phyloP scores from a whole-genome alignment of 495 filamentous ascomycete species.

The Corynascus novoguineensis region DNA sequence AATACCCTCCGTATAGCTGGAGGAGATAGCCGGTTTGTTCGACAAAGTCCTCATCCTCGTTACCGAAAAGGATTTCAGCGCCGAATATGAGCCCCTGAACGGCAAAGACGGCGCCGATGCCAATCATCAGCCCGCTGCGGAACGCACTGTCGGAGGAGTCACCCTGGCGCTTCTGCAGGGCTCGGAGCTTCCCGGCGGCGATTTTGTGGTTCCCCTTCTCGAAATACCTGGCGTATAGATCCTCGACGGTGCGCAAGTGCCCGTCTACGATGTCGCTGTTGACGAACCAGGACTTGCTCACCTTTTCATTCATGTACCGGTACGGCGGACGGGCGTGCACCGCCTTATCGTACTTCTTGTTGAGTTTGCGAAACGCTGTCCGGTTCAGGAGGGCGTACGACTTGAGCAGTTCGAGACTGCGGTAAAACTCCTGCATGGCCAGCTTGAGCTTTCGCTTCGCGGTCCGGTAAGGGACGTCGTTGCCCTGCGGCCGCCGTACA shows the following conservation, averaged over 20 bases:
- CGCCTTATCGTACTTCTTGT: constrained; percentile 96
- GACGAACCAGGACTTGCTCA: constrained; percentile 86
- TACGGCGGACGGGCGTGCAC: constrained; percentile 68
- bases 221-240: constrained; percentile 89
- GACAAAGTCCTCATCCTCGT: constrained; percentile 41
- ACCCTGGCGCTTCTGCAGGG: constrained; percentile 53
- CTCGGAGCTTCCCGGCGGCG: constrained; percentile 76
- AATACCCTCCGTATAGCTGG: constrained; percentile 82
- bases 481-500: constrained; percentile 49
- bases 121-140: constrained; percentile 73
- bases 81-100: constrained; percentile 70
- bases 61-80: constrained; percentile 46
- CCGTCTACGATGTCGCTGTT: constrained; percentile 74
- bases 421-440: constrained; percentile 87
- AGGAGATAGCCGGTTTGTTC: constrained; percentile 67
- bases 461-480: constrained; percentile 68
- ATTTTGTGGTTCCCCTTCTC: constrained; percentile 87
- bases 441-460: constrained; percentile 88
- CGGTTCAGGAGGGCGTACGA: constrained; percentile 83
- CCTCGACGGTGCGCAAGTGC: constrained; percentile 72
- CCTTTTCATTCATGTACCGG: constrained; percentile 86
- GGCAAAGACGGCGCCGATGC: constrained; percentile 64
- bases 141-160: constrained; percentile 72
- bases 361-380: constrained; percentile 93
- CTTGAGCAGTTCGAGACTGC: constrained; percentile 84